phyloP scores from a whole-genome alignment of 2,329 filamentous ascomycete species.

The Colletotrichum euphorbiae region DNA sequence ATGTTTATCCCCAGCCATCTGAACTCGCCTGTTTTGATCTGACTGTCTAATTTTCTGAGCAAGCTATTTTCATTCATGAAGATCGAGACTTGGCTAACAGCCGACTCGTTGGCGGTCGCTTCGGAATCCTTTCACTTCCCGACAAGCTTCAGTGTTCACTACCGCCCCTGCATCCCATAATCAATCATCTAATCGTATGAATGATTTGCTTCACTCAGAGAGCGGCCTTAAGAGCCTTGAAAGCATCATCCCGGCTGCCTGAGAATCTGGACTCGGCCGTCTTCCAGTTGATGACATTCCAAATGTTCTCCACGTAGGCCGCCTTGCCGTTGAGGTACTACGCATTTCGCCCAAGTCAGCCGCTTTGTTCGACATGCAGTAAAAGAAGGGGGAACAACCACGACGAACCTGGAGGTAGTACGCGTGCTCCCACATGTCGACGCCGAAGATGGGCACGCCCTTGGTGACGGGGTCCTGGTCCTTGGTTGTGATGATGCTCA shows the following conservation, averaged over 20 bases:
- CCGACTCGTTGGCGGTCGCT: not conserved
- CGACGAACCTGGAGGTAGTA: slow-evolving; percentile 81
- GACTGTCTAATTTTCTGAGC: not conserved
- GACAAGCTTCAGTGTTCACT: too few relatives aligned
- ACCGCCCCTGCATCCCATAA: slow-evolving; percentile 4
- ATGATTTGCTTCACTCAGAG: slow-evolving; percentile 47
- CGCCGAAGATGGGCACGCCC: slow-evolving; percentile 76
- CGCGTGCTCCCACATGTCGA: slow-evolving; percentile 96
- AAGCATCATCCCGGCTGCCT: slow-evolving; percentile 59
- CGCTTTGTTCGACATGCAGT: not conserved
- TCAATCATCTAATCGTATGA: not conserved
- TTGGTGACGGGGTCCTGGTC: slow-evolving; percentile 83
- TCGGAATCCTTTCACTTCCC: not conserved
- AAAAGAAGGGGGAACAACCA: slow-evolving; percentile 1
- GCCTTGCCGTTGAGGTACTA: slow-evolving; percentile 83
- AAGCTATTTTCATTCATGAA: not conserved
- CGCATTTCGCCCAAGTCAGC: slow-evolving; percentile 45
- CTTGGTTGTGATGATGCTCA: slow-evolving; percentile 84
- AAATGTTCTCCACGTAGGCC: slow-evolving; percentile 80
- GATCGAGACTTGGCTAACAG: slow-evolving; percentile 2
- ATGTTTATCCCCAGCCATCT: slow-evolving; percentile 14
- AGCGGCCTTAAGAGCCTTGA: slow-evolving; percentile 57
- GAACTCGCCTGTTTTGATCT: not conserved
- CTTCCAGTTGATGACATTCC: slow-evolving; percentile 84
- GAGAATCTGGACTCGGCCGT: slow-evolving; percentile 72